phyloP scores from a whole-genome alignment of 2,329 filamentous ascomycete species.

The Salinomyces thailandicus region DNA sequence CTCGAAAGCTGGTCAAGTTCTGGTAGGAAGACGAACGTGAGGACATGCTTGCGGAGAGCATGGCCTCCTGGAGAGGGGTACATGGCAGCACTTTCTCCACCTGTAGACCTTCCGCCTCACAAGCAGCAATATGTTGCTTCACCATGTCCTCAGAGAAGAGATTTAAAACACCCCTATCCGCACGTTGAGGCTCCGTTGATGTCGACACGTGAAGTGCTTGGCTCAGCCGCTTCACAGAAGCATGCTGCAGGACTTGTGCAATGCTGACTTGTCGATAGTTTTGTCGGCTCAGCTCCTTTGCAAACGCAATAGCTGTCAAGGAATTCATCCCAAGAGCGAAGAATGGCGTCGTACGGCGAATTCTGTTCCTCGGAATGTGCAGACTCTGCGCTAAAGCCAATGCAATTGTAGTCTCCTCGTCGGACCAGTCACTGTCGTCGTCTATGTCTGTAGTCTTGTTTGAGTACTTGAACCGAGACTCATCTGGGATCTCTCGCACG shows the following conservation, averaged over 20 bases:
- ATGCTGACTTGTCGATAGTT: conserved; percentile 47
- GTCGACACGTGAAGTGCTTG: conserved; percentile 16
- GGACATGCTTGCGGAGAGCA: conserved; percentile 53
- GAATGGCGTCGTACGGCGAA: conserved; percentile 61
- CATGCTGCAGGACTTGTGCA: conserved; percentile 57
- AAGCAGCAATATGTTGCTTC: conserved; percentile 5
- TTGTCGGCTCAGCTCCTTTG: conserved; percentile 46
- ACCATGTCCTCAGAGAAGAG: conserved; percentile 4
- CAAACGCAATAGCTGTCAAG: conserved; percentile 64
- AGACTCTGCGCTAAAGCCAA: conserved; percentile 44
- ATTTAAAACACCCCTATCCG: neutral
- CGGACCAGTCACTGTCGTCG: conserved; percentile 36
- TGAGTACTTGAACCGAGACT: neutral
- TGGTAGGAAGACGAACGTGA: conserved; percentile 49
- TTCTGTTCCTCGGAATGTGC: conserved; percentile 32
- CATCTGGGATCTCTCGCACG: neutral
- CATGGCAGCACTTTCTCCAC: conserved; percentile 61
- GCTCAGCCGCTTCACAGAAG: conserved; percentile 54
- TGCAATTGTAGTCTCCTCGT: conserved; percentile 48
- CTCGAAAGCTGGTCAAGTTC: conserved; percentile 58
- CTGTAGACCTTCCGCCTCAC: conserved; percentile 1
- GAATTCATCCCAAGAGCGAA: conserved; percentile 74
- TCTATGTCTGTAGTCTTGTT: conserved; percentile 14
- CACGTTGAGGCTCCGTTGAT: neutral
- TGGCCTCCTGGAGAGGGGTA: conserved; percentile 78